phyloP scores from a whole-genome alignment of 1,139 yeast species.

The Yamadazyma triangularis region DNA sequence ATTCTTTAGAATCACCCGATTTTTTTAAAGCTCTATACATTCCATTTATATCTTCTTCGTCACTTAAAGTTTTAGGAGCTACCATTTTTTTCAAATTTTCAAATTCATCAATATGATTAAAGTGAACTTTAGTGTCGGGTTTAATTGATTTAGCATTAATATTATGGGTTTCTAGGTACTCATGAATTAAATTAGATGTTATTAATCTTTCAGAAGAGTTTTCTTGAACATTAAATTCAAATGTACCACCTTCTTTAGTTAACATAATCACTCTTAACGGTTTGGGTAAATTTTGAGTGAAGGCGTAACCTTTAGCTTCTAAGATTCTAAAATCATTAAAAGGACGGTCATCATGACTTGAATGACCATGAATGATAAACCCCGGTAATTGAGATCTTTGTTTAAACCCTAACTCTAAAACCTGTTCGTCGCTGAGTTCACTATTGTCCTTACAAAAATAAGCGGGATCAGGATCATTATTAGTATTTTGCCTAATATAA shows the following conservation, averaged over 20 bases:
- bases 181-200: slow-evolving; percentile 18
- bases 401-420: slow-evolving; percentile 19
- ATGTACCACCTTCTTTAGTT: slow-evolving; percentile 23
- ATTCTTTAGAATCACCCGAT: slow-evolving; percentile 10
- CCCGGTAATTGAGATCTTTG: slow-evolving; percentile 23
- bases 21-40: slow-evolving; percentile 18
- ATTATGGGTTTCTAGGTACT: slow-evolving; percentile 13
- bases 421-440: slow-evolving; percentile 16
- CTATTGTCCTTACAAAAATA: slow-evolving; percentile 20
- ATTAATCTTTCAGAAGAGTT: slow-evolving; percentile 17
- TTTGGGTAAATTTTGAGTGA: slow-evolving; percentile 23
- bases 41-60: slow-evolving; percentile 18
- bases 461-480: slow-evolving; percentile 17
- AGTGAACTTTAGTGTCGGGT: slow-evolving; percentile 10
- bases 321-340: slow-evolving; percentile 23
- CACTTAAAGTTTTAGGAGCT: slow-evolving; percentile 16
- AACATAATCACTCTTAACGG: slow-evolving; percentile 29
- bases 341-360: slow-evolving; percentile 23
- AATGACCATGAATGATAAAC: slow-evolving; percentile 22
- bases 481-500: slow-evolving; percentile 14
- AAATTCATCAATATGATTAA: slow-evolving; percentile 20
- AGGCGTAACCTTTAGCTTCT: slow-evolving; percentile 25
- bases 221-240: slow-evolving; percentile 26
- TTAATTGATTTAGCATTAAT: slow-evolving; percentile 8
- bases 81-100: slow-evolving; percentile 15